phyloP scores from a whole-genome alignment of 2,329 filamentous ascomycete species.

The Mycogone perniciosa region DNA sequence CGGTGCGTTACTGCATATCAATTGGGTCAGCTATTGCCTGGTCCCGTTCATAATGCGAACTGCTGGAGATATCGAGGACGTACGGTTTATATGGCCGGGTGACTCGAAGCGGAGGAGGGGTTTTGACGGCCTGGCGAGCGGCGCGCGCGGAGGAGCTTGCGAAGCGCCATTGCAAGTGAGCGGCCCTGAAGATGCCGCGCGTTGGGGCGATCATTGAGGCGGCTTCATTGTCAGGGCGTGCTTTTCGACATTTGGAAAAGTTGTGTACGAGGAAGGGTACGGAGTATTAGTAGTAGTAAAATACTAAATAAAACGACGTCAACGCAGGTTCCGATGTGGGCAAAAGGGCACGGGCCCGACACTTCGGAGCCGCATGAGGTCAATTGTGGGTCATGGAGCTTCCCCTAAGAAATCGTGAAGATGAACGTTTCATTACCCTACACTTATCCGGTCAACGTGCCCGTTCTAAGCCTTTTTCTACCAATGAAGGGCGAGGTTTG shows the following conservation, averaged over 20 bases:
- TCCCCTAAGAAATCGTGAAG: neutral
- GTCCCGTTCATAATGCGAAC: neutral
- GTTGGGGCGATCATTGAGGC: conserved; percentile 25
- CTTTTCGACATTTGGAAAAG: neutral
- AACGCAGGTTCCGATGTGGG: conserved; percentile 6
- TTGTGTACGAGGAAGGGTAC: neutral
- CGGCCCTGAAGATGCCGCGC: conserved; percentile 21
- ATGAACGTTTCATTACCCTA: conserved; percentile 3
- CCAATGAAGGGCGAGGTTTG: neutral
- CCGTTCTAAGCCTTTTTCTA: neutral
- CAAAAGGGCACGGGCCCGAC: conserved; percentile 16
- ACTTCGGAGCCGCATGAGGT: conserved; percentile 7
- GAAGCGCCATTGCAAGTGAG: conserved; percentile 21
- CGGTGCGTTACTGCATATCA: neutral
- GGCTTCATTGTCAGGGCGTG: conserved; percentile 13
- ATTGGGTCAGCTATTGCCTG: neutral
- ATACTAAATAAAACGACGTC: neutral
- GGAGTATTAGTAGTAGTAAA: too few species aligned
- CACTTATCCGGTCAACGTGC: conserved; percentile 2
- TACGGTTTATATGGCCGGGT: conserved; percentile 27
- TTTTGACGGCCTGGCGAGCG: conserved; percentile 18
- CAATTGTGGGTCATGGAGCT: neutral
- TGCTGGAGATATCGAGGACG: conserved; percentile 2
- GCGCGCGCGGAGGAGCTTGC: conserved; percentile 24
- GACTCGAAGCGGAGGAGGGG: conserved; percentile 19